Evolutionary conservation across 306 rosid species (phyloP).

Genomic region (Citrullus colocynthis): DNA sequence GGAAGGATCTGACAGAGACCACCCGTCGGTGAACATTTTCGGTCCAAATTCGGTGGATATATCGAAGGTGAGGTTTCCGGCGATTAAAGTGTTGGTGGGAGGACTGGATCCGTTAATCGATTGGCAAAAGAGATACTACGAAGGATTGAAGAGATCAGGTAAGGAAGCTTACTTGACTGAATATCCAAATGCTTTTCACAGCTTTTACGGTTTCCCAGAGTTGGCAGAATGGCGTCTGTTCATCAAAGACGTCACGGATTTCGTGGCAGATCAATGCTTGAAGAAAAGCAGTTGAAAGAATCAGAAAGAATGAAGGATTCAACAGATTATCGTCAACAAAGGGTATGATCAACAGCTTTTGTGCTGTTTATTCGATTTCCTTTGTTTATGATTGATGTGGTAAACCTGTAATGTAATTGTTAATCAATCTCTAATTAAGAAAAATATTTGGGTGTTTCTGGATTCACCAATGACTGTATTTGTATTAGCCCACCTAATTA

Average conservation of each 20-base stretch:
- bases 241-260: neutral
- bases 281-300: neutral
- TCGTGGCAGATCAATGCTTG: neutral
- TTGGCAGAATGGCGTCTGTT: neutral
- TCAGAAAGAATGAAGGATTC: neutral
- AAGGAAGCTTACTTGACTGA: neutral
- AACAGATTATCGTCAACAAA: neutral
- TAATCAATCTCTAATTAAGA: too few species aligned
- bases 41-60: neutral
- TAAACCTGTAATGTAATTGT: neutral
- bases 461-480: too few species aligned
- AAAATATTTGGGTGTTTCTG: too few species aligned
- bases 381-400: too few species aligned
- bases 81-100: neutral
- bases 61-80: neutral
- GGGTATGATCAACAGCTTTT: neutral
- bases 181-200: neutral
- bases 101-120: neutral
- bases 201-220: slow-evolving; percentile 1
- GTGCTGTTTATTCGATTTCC: neutral
- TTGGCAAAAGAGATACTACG: neutral
- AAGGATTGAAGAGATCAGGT: neutral
- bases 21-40: neutral
- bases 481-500: too few species aligned
- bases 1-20: slow-evolving; percentile 2